phyloP scores from a whole-genome alignment of 139 green algal species.

The Chlamydomonas applanata region DNA sequence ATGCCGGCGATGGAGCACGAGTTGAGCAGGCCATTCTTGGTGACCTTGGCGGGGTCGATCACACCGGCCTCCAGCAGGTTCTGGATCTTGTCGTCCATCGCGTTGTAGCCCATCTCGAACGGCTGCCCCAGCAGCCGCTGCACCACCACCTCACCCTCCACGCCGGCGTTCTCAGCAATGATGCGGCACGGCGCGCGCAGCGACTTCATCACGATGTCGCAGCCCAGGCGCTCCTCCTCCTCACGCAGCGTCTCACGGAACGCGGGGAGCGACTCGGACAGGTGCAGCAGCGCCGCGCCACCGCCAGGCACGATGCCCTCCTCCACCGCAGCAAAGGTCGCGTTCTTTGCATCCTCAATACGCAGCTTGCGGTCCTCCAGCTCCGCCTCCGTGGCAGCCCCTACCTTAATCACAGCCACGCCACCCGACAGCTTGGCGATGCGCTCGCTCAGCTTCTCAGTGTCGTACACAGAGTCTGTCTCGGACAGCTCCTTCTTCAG shows the following conservation, averaged over 20 bases:
- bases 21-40: constrained; percentile 88
- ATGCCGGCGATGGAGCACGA: constrained; percentile 94
- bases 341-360: constrained; percentile 99
- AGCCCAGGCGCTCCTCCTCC: constrained; percentile 89
- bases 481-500: constrained; percentile 90
- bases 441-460: constrained; percentile 96
- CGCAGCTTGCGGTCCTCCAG: constrained; percentile 98
- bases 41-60: constrained; percentile 97
- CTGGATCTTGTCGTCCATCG: constrained; percentile 57
- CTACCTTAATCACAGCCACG: constrained; percentile 98
- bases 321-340: constrained; percentile 91
- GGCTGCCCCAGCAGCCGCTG: constrained; percentile 79
- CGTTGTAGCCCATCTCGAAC: constrained; percentile 92
- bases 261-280: constrained; percentile 76
- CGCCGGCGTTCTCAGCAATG: constrained; percentile 88
- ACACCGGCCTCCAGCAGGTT: constrained; percentile 87
- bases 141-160: constrained; percentile 78
- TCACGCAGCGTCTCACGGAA: constrained; percentile 82
- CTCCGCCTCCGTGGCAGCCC: constrained; percentile 96
- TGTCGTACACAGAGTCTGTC: constrained; percentile 97
- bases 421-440: constrained; percentile 98
- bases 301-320: constrained; percentile 97
- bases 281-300: constrained; percentile 92
- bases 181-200: constrained; percentile 59
- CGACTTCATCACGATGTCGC: constrained; percentile 93